Evolutionary conservation across 2,329 filamentous ascomycete species (phyloP).

Genomic region (Lecanoromycetidae sp.): DNA sequence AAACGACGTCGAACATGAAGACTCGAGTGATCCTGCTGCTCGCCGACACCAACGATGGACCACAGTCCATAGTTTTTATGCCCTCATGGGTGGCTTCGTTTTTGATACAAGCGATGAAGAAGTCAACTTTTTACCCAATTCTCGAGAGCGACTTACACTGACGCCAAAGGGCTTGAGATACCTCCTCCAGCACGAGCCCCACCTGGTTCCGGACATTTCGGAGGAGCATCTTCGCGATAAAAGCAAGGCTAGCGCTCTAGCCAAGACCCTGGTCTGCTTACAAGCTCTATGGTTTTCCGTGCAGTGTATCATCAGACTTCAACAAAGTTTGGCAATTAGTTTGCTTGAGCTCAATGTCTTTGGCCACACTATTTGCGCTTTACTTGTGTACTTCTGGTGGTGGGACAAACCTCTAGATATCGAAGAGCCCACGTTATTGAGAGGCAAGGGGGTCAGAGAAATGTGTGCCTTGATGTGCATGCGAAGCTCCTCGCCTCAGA

Average conservation of each 20-base stretch:
- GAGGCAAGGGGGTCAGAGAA: background rate
- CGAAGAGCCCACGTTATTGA: background rate
- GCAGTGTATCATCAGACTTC: background rate
- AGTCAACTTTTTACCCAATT: background rate
- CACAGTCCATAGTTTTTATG: conserved; percentile 16
- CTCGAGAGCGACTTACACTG: background rate
- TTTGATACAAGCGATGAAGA: conserved; percentile 1
- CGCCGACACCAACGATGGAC: too few relatives aligned
- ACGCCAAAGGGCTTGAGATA: background rate
- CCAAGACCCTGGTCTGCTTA: background rate
- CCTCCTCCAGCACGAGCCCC: background rate
- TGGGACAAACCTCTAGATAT: conserved; percentile 24
- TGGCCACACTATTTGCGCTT: conserved; percentile 19
- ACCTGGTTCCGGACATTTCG: background rate
- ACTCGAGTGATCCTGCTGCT: too few relatives aligned
- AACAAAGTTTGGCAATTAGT: conserved; percentile 19
- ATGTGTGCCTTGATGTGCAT: background rate
- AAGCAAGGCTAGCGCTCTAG: conserved; percentile 2
- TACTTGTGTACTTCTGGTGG: conserved; percentile 25
- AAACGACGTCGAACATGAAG: too few relatives aligned
- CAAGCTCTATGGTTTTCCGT: background rate
- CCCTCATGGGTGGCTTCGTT: conserved; percentile 18
- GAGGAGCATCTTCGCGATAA: background rate
- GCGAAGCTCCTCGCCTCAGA: too few relatives aligned
- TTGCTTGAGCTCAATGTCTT: conserved; percentile 16